Evolutionary conservation across 768 basidiomycete species (phyloP).

Genomic region (Suillus spraguei): DNA sequence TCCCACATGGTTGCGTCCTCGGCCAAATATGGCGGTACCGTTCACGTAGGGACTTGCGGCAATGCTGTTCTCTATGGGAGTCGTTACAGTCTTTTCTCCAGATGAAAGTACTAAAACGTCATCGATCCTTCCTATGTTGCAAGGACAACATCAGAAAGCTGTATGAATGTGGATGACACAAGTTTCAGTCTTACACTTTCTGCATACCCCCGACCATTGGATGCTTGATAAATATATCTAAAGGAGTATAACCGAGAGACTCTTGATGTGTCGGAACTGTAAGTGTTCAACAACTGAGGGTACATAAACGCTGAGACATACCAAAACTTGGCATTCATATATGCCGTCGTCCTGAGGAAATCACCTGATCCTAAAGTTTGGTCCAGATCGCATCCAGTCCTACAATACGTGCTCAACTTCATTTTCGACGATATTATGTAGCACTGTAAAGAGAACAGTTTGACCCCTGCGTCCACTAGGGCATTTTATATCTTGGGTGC

Average conservation of each 20-base stretch:
- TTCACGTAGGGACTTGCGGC: conserved; percentile 22
- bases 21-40: conserved; percentile 44
- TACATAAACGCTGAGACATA: conserved; percentile 17
- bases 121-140: conserved; percentile 39
- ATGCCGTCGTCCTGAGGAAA: conserved; percentile 37
- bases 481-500: conserved; percentile 38
- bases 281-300: neutral
- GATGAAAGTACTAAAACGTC: conserved; percentile 35
- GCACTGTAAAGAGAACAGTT: conserved; percentile 38
- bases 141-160: conserved; percentile 1
- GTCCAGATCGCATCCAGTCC: conserved; percentile 34
- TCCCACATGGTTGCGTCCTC: conserved; percentile 31
- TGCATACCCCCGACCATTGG: conserved; percentile 45
- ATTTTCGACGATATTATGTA: conserved; percentile 35
- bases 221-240: conserved; percentile 46
- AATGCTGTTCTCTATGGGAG: conserved; percentile 36
- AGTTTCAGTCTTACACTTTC: conserved; percentile 23
- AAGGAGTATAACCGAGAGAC: conserved; percentile 43
- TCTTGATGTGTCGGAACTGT: conserved; percentile 33
- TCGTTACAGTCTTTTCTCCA: conserved; percentile 36
- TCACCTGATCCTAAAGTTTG: conserved; percentile 34
- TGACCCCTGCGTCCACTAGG: conserved; percentile 38
- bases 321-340: conserved; percentile 42
- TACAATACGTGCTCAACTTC: conserved; percentile 33
- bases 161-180: neutral